A percentile compares a stretch with the other conserved stretches of the same genome.
These are phyloP conservation scores for Citrus cavaleriei DNA, from an alignment of 345 rosid species.

Conservation along the genomic window DNA sequence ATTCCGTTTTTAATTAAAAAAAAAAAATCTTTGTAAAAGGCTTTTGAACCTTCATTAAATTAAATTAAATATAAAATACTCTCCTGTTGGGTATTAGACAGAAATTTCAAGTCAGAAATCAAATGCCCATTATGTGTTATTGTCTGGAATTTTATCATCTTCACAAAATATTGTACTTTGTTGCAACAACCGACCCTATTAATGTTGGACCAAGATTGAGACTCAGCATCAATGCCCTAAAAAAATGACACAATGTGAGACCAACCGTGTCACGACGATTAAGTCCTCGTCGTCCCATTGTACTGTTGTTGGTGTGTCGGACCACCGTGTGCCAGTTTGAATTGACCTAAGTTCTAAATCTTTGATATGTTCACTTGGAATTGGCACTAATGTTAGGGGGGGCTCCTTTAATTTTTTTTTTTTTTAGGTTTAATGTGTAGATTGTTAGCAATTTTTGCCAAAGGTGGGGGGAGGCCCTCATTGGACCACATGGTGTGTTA, in stretches of 20 bases:
- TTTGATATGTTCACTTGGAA: conserved; percentile 2
- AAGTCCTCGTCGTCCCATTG: conserved; percentile 9
- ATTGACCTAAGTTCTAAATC: not conserved
- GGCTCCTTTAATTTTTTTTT: not conserved
- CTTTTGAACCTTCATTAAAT: conserved; percentile 6
- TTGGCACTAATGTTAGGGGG: conserved; percentile 9
- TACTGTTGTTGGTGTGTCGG: conserved; percentile 23
- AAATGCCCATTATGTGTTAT: not conserved
- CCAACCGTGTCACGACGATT: not conserved
- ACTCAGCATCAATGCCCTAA: not conserved
- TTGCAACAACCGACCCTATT: not conserved
- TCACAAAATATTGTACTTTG: not conserved
- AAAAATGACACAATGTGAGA: not conserved
- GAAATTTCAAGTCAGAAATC: conserved; percentile 10
- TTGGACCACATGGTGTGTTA: conserved; percentile 15
- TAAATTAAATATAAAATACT: not conserved
- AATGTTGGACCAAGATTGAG: not conserved
- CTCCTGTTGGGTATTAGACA: conserved; percentile 5
- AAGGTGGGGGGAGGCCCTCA: not conserved
- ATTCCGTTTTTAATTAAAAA: not conserved
- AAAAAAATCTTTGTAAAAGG: not conserved
- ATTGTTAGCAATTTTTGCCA: not conserved
- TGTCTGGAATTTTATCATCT: conserved; percentile 27
- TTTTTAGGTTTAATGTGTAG: conserved; percentile 15
- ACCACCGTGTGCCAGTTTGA: not conserved